Conservation (phyloP, 2,329 filamentous ascomycete genomes). For the Apiospora phragmitis region DNA sequence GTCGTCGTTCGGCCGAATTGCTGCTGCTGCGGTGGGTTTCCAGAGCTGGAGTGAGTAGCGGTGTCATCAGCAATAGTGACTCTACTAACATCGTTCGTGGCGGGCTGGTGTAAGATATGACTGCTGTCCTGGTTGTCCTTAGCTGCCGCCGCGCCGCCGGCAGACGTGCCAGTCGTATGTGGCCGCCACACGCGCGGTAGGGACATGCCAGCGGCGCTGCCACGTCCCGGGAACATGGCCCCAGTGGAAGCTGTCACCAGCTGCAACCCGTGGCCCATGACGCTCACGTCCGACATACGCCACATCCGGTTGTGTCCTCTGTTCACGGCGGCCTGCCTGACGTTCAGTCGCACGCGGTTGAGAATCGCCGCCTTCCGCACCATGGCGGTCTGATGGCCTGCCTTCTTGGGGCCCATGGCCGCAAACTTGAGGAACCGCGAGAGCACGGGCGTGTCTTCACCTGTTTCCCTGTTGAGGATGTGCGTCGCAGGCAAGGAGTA, state of each 20-base stretch:
- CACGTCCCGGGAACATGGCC: constrained; percentile 30
- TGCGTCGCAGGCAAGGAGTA: constrained; percentile 71
- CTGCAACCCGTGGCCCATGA: constrained; percentile 36
- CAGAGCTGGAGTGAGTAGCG: neutral
- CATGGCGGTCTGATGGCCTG: constrained; percentile 48
- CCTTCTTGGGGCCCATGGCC: constrained; percentile 40
- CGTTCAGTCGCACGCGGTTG: constrained; percentile 56
- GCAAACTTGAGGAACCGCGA: constrained; percentile 49
- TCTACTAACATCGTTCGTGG: neutral
- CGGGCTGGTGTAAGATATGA: neutral
- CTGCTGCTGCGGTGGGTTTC: neutral
- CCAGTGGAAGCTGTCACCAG: constrained; percentile 29
- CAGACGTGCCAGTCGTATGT: constrained; percentile 25
- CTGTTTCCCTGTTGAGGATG: constrained; percentile 62
- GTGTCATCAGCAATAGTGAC: neutral
- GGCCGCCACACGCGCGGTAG: constrained; percentile 27
- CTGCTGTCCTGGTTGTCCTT: neutral
- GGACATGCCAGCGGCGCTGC: constrained; percentile 17
- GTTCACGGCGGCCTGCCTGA: constrained; percentile 39
- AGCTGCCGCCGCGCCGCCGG: neutral
- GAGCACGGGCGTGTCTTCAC: constrained; percentile 39
- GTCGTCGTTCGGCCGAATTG: neutral
- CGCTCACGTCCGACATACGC: constrained; percentile 33
- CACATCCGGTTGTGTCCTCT: constrained; percentile 33
- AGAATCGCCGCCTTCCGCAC: constrained; percentile 66